These are phyloP conservation scores for Sporothrix variecibatus DNA, from an alignment of 2,329 filamentous ascomycete species.

Conservation along the genomic window DNA sequence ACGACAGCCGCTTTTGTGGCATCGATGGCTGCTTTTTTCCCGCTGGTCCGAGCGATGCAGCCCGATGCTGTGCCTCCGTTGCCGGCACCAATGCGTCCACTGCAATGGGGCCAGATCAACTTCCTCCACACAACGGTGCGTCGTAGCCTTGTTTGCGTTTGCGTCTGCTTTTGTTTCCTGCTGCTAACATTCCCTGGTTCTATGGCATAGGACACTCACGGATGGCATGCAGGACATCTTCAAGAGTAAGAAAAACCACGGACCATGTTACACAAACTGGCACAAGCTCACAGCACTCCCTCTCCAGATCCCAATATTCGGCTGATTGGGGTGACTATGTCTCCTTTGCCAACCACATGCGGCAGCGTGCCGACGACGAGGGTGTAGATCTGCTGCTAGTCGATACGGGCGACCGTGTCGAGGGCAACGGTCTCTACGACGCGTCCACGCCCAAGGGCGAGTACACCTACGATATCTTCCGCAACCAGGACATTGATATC, in stretches of 20 bases:
- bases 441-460: conserved; percentile 82
- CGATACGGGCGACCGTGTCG: conserved; percentile 90
- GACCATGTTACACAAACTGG: rapidly evolving
- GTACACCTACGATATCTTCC: conserved; percentile 86
- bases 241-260: conserved; percentile 65
- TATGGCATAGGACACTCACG: conserved; percentile 69
- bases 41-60: conserved; percentile 59
- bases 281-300: neutral
- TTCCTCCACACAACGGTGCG: conserved; percentile 85
- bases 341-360: conserved; percentile 85
- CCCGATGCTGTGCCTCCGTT: conserved; percentile 78
- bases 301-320: conserved; percentile 78
- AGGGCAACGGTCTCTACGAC: conserved; percentile 93
- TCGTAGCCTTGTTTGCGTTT: neutral
- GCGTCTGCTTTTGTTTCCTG: neutral
- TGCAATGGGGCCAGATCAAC: conserved; percentile 93
- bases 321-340: conserved; percentile 98
- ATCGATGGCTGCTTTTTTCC: conserved; percentile 32
- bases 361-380: conserved; percentile 71
- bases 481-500: conserved; percentile 78
- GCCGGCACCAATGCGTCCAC: conserved; percentile 75
- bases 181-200: neutral
- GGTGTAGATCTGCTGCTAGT: conserved; percentile 88
- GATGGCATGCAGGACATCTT: conserved; percentile 92
- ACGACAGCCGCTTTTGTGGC: conserved; percentile 17